These are phyloP conservation scores for Penstemon davidsonii DNA, from an alignment of 257 asterid species.

Conservation along the genomic window DNA sequence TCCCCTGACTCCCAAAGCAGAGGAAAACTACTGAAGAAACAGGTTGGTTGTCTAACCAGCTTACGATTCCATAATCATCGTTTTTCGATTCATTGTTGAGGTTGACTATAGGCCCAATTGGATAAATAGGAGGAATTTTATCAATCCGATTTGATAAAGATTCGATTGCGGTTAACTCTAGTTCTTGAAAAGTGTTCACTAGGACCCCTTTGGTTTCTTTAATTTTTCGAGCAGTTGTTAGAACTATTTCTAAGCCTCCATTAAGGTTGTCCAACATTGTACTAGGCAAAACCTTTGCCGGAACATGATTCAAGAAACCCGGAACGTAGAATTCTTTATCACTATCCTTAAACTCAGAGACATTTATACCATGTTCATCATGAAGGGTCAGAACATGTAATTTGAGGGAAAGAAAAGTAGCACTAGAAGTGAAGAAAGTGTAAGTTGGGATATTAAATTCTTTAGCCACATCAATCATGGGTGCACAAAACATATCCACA, in stretches of 20 bases:
- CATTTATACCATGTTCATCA: constrained; percentile 24
- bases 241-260: neutral
- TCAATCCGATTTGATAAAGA: constrained; percentile 13
- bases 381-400: constrained; percentile 25
- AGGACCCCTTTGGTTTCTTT: constrained; percentile 36
- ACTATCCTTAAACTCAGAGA: constrained; percentile 8
- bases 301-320: constrained; percentile 29
- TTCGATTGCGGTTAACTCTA: constrained; percentile 38
- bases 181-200: constrained; percentile 45
- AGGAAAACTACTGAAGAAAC: constrained; percentile 34
- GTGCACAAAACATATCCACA: constrained; percentile 47
- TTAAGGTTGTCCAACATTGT: neutral
- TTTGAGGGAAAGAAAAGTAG: constrained; percentile 40
- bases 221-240: constrained; percentile 5
- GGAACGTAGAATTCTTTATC: constrained; percentile 21
- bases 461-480: constrained; percentile 45
- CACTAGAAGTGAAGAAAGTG: constrained; percentile 44
- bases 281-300: constrained; percentile 30
- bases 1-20: constrained; percentile 40
- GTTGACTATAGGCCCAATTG: constrained; percentile 45
- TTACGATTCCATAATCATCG: constrained; percentile 1
- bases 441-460: constrained; percentile 47
- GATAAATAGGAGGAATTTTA: constrained; percentile 34
- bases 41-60: constrained; percentile 44
- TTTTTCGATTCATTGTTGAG: neutral